These are phyloP conservation scores for Escallonia herrerae DNA, from an alignment of 129 eudicot genomes.

Conservation along the genomic window DNA sequence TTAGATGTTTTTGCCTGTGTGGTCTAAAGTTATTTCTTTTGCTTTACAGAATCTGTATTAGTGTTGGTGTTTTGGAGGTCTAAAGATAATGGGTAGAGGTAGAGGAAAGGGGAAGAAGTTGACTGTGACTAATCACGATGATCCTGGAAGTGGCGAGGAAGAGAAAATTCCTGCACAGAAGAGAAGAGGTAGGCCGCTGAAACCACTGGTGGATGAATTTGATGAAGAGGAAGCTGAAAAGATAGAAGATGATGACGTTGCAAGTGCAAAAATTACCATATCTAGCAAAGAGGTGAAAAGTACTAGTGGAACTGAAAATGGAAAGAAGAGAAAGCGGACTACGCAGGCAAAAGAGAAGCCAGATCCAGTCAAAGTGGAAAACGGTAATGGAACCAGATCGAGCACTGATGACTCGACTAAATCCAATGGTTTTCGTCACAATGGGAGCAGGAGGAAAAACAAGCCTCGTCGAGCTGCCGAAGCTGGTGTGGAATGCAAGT, in stretches of 20 bases:
- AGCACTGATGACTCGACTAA: constrained; percentile 27
- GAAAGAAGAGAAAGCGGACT: constrained; percentile 44
- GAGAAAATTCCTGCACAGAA: constrained; percentile 67
- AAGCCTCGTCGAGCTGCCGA: constrained; percentile 88
- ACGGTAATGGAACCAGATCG: constrained; percentile 34
- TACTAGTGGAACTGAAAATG: constrained; percentile 24
- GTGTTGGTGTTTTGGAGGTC: constrained; percentile 6
- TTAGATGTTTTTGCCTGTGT: background rate
- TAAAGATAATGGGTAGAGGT: constrained; percentile 61
- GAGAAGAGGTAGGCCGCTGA: constrained; percentile 76
- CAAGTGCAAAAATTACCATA: constrained; percentile 19
- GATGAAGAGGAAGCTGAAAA: constrained; percentile 46
- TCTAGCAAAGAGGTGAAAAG: constrained; percentile 19
- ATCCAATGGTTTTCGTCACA: constrained; percentile 60
- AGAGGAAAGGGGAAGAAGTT: constrained; percentile 69
- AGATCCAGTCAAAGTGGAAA: constrained; percentile 34
- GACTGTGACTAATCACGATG: constrained; percentile 47
- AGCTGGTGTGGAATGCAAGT: constrained; percentile 73
- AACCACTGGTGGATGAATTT: constrained; percentile 42
- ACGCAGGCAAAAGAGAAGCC: constrained; percentile 37
- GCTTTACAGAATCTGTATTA: too few species aligned
- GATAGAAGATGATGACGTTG: constrained; percentile 47
- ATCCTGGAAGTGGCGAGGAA: constrained; percentile 68
- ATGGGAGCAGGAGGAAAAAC: constrained; percentile 63
- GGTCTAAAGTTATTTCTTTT: background rate